Base-by-base conservation (phyloP, 768 basidiomycete species). In the Termitomyces heimii region DNA sequence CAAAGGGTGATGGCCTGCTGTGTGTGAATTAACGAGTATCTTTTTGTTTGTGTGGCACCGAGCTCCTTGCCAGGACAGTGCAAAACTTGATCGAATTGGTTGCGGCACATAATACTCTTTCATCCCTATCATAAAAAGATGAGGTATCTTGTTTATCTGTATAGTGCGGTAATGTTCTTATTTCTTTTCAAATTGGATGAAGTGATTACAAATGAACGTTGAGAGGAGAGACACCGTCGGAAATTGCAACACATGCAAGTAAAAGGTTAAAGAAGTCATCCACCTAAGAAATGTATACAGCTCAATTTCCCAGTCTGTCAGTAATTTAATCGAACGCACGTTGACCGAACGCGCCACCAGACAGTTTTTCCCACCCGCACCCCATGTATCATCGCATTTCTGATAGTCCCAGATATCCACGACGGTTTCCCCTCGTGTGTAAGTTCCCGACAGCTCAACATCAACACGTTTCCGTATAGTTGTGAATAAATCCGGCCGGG, bases 341-440 rank as follows among this genome's bases (percentile, higher is more conserved):
- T 94, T 74, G 24, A 94, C 69, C 9, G 77, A 71, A 62, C 87
- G 78, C 9, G 84, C 79, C 13, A 94, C 85, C 1, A 83, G 60
- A 56, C 91, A 92, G 61, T 94, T 95, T 69, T 84, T 89, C 6
- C 89, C 88, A 16, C 70, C 69, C 3, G 75, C 64, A 0, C 91
- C 90, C 92, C 92, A 95, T 0, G 78, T 77, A 61, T 84, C 78
- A 60, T 88, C 83, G 60, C 77, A 82, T 8, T 69, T 50, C 16
- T 69, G 71, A 70, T 86, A 89, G 57, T 80, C 75, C 81, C 83
- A 92, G 3, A 91, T 63, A 62, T 95, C 91, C 1, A 92, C 88
- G 2, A 91, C 79, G 0, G 93, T 94, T 65, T 92, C 86, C 6
- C 92, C 93, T 13, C 75, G 71, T 2, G 87, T 82, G 59, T 86